These are phyloP conservation scores for Aspergillus quadricinctus DNA, from an alignment of 2,329 filamentous ascomycete species.

Conservation along the genomic window DNA sequence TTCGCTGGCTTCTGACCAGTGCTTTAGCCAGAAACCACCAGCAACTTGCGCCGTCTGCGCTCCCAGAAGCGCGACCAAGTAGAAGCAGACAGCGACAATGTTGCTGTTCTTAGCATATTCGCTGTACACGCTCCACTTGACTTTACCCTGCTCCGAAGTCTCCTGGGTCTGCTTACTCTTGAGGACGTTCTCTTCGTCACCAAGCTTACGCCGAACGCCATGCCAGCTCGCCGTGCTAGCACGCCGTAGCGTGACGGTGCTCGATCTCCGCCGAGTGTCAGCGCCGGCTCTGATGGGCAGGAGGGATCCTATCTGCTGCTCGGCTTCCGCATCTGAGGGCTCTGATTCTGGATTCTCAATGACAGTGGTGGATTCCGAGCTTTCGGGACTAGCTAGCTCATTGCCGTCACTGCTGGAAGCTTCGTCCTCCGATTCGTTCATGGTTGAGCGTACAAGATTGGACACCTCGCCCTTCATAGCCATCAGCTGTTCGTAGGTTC, in stretches of 20 bases:
- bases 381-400: conserved; percentile 66
- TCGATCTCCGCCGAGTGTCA: conserved; percentile 58
- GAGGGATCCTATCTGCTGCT: conserved; percentile 71
- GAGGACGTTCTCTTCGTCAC: conserved; percentile 68
- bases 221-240: conserved; percentile 89
- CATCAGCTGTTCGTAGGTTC: conserved; percentile 85
- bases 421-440: conserved; percentile 42
- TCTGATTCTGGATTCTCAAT: conserved; percentile 48
- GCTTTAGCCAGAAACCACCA: conserved; percentile 87
- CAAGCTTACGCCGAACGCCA: conserved; percentile 76
- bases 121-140: conserved; percentile 91
- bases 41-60: conserved; percentile 79
- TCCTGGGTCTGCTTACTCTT: conserved; percentile 87
- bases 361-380: conserved; percentile 53
- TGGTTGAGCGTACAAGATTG: conserved; percentile 74
- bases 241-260: conserved; percentile 75
- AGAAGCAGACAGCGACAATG: conserved; percentile 74
- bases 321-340: conserved; percentile 52
- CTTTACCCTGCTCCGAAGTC: conserved; percentile 87
- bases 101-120: conserved; percentile 97
- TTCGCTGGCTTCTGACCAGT: conserved; percentile 81
- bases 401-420: conserved; percentile 49
- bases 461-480: conserved; percentile 90
- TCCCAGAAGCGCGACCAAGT: conserved; percentile 69
- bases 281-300: conserved; percentile 66